Evolutionary conservation across 305 asterid genomes (phyloP).

Genomic region (Fraxinus velutina): DNA sequence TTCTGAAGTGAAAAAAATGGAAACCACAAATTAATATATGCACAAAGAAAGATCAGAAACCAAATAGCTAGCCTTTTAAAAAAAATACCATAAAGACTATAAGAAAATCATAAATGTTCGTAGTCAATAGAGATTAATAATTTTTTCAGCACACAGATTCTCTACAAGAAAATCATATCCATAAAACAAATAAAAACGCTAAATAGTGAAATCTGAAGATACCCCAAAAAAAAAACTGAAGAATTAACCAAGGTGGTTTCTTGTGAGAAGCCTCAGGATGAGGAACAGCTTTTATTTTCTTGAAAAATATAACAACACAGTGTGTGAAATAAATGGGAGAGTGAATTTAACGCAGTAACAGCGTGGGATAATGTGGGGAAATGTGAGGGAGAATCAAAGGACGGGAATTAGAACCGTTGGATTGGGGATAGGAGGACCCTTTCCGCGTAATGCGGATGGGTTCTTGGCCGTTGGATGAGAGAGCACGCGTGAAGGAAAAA

Average conservation of each 20-base stretch:
- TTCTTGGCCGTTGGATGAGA: constrained; percentile 45
- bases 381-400: constrained; percentile 42
- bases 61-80: not conserved
- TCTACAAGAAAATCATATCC: not conserved
- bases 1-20: constrained; percentile 20
- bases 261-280: constrained; percentile 11
- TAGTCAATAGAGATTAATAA: not conserved
- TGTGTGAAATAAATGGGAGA: not conserved
- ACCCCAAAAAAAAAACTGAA: constrained; percentile 19
- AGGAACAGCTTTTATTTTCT: not conserved
- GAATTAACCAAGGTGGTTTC: not conserved
- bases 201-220: constrained; percentile 4
- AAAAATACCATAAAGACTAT: not conserved
- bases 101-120: not conserved
- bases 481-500: constrained; percentile 66
- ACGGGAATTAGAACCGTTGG: constrained; percentile 45
- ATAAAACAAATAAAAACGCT: not conserved
- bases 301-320: not conserved
- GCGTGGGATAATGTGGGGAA: constrained; percentile 16
- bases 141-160: not conserved
- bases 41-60: not conserved
- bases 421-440: constrained; percentile 29
- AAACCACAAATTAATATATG: constrained; percentile 2
- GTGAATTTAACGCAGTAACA: constrained; percentile 23
- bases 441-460: constrained; percentile 58